Percentiles rank a stretch among this genome's conserved stretches.
Conservation (phyloP, 306 rosid species). For the Morella rubra region DNA sequence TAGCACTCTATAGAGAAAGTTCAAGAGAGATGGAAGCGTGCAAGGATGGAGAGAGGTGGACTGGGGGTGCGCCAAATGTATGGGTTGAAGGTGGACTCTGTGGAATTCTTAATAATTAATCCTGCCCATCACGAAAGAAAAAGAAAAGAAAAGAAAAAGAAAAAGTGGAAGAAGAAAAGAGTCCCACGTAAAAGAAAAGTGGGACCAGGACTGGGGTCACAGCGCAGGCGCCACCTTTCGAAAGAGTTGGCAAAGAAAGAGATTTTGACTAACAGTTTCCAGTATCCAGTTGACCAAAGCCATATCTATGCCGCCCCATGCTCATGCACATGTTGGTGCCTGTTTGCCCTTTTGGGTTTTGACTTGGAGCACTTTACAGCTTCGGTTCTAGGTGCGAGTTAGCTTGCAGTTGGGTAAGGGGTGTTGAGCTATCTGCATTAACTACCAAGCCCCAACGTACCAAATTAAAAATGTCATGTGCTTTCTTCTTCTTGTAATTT, state of each 20-base stretch:
- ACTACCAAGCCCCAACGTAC: constrained; percentile 40
- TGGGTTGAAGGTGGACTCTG: neutral
- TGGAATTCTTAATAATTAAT: neutral
- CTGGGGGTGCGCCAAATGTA: too few relatives aligned
- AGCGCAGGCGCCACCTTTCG: neutral
- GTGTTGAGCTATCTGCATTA: constrained; percentile 61
- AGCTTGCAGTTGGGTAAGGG: constrained; percentile 54
- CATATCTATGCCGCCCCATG: neutral
- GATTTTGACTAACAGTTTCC: neutral
- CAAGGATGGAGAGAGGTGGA: too few relatives aligned
- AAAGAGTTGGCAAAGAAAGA: too few relatives aligned
- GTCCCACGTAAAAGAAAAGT: neutral
- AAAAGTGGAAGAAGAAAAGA: neutral
- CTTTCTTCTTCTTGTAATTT: neutral
- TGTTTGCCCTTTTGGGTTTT: constrained; percentile 46
- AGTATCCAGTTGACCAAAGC: neutral
- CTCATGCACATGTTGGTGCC: constrained; percentile 23
- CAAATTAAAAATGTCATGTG: neutral
- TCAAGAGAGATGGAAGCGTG: too few relatives aligned
- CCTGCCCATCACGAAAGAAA: neutral
- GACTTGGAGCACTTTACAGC: constrained; percentile 32
- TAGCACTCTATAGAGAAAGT: too few relatives aligned
- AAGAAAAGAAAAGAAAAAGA: neutral
- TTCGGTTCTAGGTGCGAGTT: constrained; percentile 44
- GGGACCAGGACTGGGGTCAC: neutral